Evolutionary conservation across 2,329 filamentous ascomycete species (phyloP).

Genomic region (Phoma sp.): DNA sequence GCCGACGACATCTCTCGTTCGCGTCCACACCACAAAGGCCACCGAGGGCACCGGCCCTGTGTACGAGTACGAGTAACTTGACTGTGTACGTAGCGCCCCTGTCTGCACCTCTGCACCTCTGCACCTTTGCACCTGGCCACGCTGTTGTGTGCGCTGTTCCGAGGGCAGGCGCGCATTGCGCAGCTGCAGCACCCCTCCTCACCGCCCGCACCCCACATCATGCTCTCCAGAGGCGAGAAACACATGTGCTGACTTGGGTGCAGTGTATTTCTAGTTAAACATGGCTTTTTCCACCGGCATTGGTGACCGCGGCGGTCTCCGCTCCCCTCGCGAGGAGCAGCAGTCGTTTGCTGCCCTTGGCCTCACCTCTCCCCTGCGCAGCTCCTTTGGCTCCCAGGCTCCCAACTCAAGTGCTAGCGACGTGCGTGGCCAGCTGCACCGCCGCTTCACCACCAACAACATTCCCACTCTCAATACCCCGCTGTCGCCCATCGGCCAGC

Average conservation of each 20-base stretch:
- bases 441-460: conserved; percentile 91
- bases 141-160: conserved; percentile 11
- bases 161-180: conserved; percentile 17
- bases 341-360: conserved; percentile 75
- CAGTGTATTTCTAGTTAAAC: conserved; percentile 49
- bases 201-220: conserved; percentile 47
- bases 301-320: conserved; percentile 76
- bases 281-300: conserved; percentile 71
- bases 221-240: conserved; percentile 25
- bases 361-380: conserved; percentile 65
- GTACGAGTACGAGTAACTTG: conserved; percentile 28
- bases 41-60: conserved; percentile 35
- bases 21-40: conserved; percentile 22
- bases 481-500: conserved; percentile 65
- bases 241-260: conserved; percentile 36
- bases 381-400: conserved; percentile 59
- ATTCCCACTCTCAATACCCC: conserved; percentile 78
- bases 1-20: conserved; percentile 14
- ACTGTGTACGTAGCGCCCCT: conserved; percentile 31
- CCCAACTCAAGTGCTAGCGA: conserved; percentile 60
- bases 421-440: conserved; percentile 77
- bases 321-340: conserved; percentile 73
- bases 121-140: neutral
- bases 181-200: conserved; percentile 34
- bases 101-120: conserved; percentile 10